Percentiles rank a stretch among this genome's conserved stretches.
Conservation (phyloP, 345 rosid species). For the Microcos paniculata region DNA sequence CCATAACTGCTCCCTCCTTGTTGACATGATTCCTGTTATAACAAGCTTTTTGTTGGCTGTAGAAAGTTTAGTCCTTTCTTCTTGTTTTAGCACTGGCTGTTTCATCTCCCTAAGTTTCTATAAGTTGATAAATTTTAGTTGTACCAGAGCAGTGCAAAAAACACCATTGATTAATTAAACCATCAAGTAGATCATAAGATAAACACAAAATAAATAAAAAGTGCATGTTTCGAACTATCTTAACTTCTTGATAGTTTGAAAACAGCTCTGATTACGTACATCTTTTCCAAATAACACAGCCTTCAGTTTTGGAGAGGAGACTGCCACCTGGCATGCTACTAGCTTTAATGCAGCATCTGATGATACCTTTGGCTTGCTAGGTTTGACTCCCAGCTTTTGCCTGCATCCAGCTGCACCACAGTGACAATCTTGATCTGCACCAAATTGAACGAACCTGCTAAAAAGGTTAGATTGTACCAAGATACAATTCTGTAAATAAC, state of each 20-base stretch:
- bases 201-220: not conserved
- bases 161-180: no score
- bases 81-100: no score
- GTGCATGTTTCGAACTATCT: conserved; percentile 5
- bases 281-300: conserved; percentile 42
- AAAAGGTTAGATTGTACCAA: conserved; percentile 44
- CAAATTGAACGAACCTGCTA: conserved; percentile 98
- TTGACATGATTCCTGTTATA: no score
- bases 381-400: conserved; percentile 74
- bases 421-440: conserved; percentile 95
- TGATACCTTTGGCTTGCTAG: conserved; percentile 58
- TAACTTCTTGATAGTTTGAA: not conserved
- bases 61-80: no score
- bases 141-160: no score
- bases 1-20: no score
- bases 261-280: conserved; percentile 29
- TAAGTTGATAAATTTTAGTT: no score
- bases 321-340: conserved; percentile 63
- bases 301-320: conserved; percentile 57
- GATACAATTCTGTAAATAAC: conserved; percentile 3
- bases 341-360: conserved; percentile 63
- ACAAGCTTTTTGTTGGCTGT: no score
- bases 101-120: no score
- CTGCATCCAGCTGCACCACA: conserved; percentile 81
- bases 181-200: no score